Evolutionary conservation across 1,139 yeast species (phyloP).

Genomic region (Debaryomyces fabryi): DNA sequence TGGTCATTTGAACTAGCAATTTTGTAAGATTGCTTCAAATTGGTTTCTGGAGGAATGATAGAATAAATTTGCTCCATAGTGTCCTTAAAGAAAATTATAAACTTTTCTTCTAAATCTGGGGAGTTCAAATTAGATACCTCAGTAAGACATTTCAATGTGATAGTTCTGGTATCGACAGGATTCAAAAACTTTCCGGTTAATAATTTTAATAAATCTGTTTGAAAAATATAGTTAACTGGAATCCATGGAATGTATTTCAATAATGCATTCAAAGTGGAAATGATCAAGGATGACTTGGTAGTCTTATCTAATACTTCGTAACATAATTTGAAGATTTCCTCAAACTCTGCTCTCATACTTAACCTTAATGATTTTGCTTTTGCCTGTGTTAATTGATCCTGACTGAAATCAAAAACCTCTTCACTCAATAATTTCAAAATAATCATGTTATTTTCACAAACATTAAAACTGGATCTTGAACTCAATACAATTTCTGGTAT

Average conservation of each 20-base stretch:
- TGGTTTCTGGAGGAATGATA: slow-evolving; percentile 75
- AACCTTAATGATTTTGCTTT: slow-evolving; percentile 81
- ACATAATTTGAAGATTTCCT: slow-evolving; percentile 90
- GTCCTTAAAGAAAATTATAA: slow-evolving; percentile 69
- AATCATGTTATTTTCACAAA: slow-evolving; percentile 96
- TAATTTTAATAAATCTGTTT: slow-evolving; percentile 74
- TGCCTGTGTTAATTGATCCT: slow-evolving; percentile 96
- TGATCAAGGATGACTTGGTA: slow-evolving; percentile 74
- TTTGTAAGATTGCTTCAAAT: slow-evolving; percentile 72
- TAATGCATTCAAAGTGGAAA: slow-evolving; percentile 82
- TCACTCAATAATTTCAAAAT: slow-evolving; percentile 87
- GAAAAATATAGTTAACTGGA: slow-evolving; percentile 85
- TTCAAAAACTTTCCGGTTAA: slow-evolving; percentile 75
- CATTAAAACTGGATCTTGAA: slow-evolving; percentile 83
- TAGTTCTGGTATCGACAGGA: slow-evolving; percentile 79
- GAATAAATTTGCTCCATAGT: slow-evolving; percentile 72
- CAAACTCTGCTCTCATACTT: slow-evolving; percentile 87
- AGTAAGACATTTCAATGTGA: slow-evolving; percentile 87
- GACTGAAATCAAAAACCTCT: slow-evolving; percentile 93
- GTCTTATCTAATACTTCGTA: slow-evolving; percentile 92
- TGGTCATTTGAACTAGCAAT: slow-evolving; percentile 83
- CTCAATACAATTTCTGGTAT: slow-evolving; percentile 90
- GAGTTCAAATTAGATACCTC: slow-evolving; percentile 77
- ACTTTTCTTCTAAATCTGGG: slow-evolving; percentile 66
- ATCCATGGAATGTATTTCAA: slow-evolving; percentile 93